Evolutionary conservation across 345 rosid species (phyloP), one percentile per base, ranked within the genome.

Genomic region (Moricandia moricandioides): DNA sequence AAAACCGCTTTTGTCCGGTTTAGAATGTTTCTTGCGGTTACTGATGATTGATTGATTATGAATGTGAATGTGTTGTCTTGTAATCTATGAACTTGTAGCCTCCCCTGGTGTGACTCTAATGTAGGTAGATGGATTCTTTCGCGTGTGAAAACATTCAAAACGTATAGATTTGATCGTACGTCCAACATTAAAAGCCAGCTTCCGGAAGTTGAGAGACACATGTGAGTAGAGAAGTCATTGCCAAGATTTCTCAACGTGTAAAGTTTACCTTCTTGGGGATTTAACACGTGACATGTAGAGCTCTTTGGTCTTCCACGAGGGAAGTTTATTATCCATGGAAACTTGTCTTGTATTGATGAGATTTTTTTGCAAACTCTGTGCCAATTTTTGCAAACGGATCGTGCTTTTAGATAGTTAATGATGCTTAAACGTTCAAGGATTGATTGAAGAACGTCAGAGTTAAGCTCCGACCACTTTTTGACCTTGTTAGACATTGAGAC

Each of bases 1-100:
- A 61, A 61, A 61, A 61, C 65, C 27, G 65, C 45, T 33, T 61
- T 33, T 16, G 65, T 61, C 65, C 65, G 45, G n/a, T 33, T 61
- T 61, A 60, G 43, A 31, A 37, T 40, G 13, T 14, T 8, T 31
- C 7, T 33, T 16, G 26, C 43, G 40, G 43, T 4, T 33, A 33
- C 21, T 17, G 11, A 59, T 17, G 39, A 7, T 16, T 16, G 65
- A 16, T 60, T 31, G 65, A 60, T 16, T 17, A 14, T 33, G 26
- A 60, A 31, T 2, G 3, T 45, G 17, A 45, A 45, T 8, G 10
- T 9, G 11, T 31, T 31, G 13, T 14, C 8, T 60, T 6, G 37
- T 37, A 7, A 11, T 14, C 65, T 14, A 18, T 33, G 3, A 33
- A 60, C 43, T 30, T 3, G 26, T 60, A 60, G 65, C 43, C 65